phyloP scores from a whole-genome alignment of 495 filamentous ascomycete species.

The Aspergillus saccharolyticus region DNA sequence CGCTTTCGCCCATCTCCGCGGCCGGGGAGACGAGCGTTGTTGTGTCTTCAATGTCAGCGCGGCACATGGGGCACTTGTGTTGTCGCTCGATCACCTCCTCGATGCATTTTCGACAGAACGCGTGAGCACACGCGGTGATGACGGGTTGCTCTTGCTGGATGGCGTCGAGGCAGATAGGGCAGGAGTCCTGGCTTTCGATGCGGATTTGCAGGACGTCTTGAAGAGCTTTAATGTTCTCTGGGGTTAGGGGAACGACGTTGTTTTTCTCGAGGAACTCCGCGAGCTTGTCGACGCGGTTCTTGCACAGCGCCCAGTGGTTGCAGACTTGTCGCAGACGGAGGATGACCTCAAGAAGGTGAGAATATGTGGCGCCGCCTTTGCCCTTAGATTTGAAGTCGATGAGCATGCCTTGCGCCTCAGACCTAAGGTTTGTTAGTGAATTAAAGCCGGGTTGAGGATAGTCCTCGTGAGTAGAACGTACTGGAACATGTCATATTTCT shows the following conservation, averaged over 20 bases:
- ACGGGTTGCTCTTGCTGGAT: constrained; percentile 66
- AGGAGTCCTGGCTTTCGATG: constrained; percentile 80
- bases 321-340: constrained; percentile 82
- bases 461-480: constrained; percentile 22
- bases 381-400: constrained; percentile 50
- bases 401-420: constrained; percentile 71
- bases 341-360: constrained; percentile 73
- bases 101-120: constrained; percentile 74
- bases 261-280: constrained; percentile 60
- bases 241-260: constrained; percentile 63
- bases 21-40: constrained; percentile 63
- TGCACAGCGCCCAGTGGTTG: constrained; percentile 82
- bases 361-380: constrained; percentile 47
- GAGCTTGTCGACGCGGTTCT: constrained; percentile 65
- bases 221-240: constrained; percentile 66
- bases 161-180: constrained; percentile 74
- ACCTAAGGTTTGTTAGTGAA: constrained; percentile 32
- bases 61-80: constrained; percentile 85
- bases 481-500: constrained; percentile 76
- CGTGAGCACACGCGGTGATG: constrained; percentile 85
- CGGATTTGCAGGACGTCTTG: constrained; percentile 73
- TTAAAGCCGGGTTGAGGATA: neutral
- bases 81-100: constrained; percentile 72
- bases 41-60: constrained; percentile 57
- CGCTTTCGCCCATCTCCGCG: constrained; percentile 46